phyloP scores from a whole-genome alignment of 1,284 basidiomycete species.

The Ustilago nuda region DNA sequence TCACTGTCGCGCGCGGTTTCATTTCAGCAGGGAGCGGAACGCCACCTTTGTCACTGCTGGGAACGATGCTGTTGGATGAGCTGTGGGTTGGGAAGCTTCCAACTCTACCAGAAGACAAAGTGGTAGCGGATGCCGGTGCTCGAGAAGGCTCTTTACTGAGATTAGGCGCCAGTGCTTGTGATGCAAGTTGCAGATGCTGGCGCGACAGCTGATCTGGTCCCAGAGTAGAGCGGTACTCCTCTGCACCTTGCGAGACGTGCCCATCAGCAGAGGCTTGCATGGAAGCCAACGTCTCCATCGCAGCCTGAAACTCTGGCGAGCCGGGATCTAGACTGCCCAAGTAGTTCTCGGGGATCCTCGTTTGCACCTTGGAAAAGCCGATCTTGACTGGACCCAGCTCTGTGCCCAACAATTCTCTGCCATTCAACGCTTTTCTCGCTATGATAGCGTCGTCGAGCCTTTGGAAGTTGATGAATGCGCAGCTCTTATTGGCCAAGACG shows the following conservation, averaged over 20 bases:
- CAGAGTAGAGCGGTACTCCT: slow-evolving; percentile 92
- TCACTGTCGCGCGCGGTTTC: slow-evolving; percentile 66
- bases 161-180: slow-evolving; percentile 28
- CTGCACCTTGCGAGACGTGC: slow-evolving; percentile 88
- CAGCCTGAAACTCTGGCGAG: slow-evolving; percentile 40
- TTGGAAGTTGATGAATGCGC: slow-evolving; percentile 96
- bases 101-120: slow-evolving; percentile 73
- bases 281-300: slow-evolving; percentile 48
- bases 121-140: neutral
- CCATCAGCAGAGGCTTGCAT: slow-evolving; percentile 83
- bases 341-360: slow-evolving; percentile 27
- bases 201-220: slow-evolving; percentile 81
- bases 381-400: slow-evolving; percentile 96
- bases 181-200: slow-evolving; percentile 25
- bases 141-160: slow-evolving; percentile 30
- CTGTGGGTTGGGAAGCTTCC: slow-evolving; percentile 52
- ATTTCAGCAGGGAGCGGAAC: slow-evolving; percentile 66
- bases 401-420: slow-evolving; percentile 90
- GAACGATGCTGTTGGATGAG: slow-evolving; percentile 67
- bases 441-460: slow-evolving; percentile 93
- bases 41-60: slow-evolving; percentile 68
- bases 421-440: slow-evolving; percentile 92
- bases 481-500: slow-evolving; percentile 95
- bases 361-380: slow-evolving; percentile 92
- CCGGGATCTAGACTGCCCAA: slow-evolving; percentile 31